Base-by-base conservation (phyloP, 768 basidiomycete species). In the Dacryopinax spathularia region DNA sequence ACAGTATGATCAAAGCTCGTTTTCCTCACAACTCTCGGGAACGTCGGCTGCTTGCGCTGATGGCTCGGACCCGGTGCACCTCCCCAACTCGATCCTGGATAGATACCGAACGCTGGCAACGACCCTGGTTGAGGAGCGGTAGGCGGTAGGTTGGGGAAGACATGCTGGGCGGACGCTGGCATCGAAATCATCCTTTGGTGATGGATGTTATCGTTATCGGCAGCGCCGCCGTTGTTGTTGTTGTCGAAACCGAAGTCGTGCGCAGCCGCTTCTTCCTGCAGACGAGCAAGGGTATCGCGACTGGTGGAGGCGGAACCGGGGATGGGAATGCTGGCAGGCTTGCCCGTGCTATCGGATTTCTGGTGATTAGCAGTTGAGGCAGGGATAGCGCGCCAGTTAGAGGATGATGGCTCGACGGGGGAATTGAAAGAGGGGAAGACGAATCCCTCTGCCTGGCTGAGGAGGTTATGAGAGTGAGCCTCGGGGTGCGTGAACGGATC, bases 1-100 rank as follows among this genome's bases (percentile, higher is more conserved):
- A 94, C 86, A 2, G 92, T 93, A 74, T 93, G 92, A 73, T 96
- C 92, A 73, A 93, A 95, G 74, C 90, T 92, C 48, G 92, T 91
- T 79, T 96, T 96, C 66, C 92, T 83, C 64, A 91, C 89, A 73
- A 88, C 87, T 65, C 87, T 82, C 61, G 92, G 89, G 72, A 92
- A 89, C 36, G 69, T 71, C 1, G 72, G 72, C 60, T 73, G 73
- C 59, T 71, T 68, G 29, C 72, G 73, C 60, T 73, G 73, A 64
- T 66, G 72, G 66, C 72, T 73, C 64, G 73, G 71, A 59, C 72
- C 69, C 20, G 68, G 70, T 44, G 64, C 48, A 41, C 48, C 48
- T 56, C 48, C 48, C 48, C 48, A 56, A 20, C 48, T 56, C 13
- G 48, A 15, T 22, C 25, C 25, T 5, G 48, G 48, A 18, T 56